Evolutionary conservation across 768 basidiomycete genomes (phyloP), one percentile per base, ranked within the genome.

Genomic region (Solioccasus polychromus): DNA sequence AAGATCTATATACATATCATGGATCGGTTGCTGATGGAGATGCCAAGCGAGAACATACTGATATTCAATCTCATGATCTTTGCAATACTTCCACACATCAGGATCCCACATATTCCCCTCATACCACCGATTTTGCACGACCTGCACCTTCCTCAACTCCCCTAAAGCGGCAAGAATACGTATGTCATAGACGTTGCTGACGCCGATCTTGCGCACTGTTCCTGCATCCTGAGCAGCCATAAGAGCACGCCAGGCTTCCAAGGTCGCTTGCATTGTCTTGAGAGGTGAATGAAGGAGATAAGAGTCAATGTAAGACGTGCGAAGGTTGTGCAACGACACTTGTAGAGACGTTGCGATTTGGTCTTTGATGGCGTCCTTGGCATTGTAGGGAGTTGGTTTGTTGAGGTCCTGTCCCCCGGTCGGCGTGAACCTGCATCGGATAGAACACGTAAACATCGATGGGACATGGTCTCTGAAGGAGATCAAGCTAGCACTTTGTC

Each of bases 91-190:
- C 51, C 80, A 72, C 4, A 90, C 82, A 1, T 73, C 72, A 42
- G 67, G 68, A 58, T 91, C 88, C 85, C 87, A 92, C 5, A 66
- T 71, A 48, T 91, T 92, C 5, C 80, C 82, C 60, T 89, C 82
- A 55, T 82, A 85, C 89, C 90, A 94, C 39, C 90, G 70, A 62
- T 90, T 88, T 62, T 91, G 90, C 14, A 92, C 86, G 24, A 90
- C 78, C 45, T 87, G 76, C 5, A 87, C 77, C 48, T 77, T 74
- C 43, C 80, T 69, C 53, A 75, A 69, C 15, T 72, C 68, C 29
- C 72, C 73, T 35, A 90, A 63, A 14, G 74, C 72, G 23, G 69
- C 63, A 12, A 93, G 74, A 11, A 79, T 47, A 4, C 58, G 57
- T 2, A 80, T 72, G 47, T 88, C 83, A 54, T 92, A 89, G 4